Conservation (phyloP, 495 filamentous ascomycete species). For the Cudoniella acicularis region DNA sequence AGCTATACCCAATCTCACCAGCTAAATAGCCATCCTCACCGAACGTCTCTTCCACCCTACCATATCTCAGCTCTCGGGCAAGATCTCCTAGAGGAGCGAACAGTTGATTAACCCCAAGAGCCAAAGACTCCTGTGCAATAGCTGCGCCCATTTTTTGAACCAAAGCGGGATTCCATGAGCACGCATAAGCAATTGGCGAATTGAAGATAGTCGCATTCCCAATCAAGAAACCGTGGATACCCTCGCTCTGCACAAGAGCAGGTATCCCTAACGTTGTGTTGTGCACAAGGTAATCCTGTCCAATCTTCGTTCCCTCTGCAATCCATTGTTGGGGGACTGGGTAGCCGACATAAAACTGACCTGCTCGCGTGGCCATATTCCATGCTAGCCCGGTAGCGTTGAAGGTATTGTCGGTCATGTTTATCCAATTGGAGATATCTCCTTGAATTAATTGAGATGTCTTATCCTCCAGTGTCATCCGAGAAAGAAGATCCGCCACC, state of each 20-base stretch:
- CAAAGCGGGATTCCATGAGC: constrained; percentile 58
- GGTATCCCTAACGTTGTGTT: constrained; percentile 62
- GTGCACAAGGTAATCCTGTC: constrained; percentile 19
- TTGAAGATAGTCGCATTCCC: constrained; percentile 74
- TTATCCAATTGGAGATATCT: constrained; percentile 70
- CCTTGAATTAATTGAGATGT: constrained; percentile 63
- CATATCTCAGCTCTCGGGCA: constrained; percentile 62
- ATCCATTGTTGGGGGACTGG: constrained; percentile 60
- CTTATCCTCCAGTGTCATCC: constrained; percentile 71
- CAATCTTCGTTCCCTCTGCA: constrained; percentile 27
- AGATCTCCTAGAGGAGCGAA: constrained; percentile 67
- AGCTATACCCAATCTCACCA: constrained; percentile 34
- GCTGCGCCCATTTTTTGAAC: constrained; percentile 57
- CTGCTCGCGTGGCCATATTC: constrained; percentile 59
- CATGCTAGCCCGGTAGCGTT: constrained; percentile 61
- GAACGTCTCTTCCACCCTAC: constrained; percentile 67
- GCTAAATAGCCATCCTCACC: constrained; percentile 62
- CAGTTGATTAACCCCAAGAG: constrained; percentile 64
- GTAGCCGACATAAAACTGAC: constrained; percentile 67
- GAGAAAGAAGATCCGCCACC: constrained; percentile 58
- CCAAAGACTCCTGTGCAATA: constrained; percentile 57
- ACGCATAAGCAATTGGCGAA: constrained; percentile 65
- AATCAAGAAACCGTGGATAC: constrained; percentile 66
- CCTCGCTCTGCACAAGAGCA: constrained; percentile 66
- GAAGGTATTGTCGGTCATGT: constrained; percentile 51